A percentile compares a stretch with the other conserved stretches of the same genome.
phyloP scores from a whole-genome alignment of 108 stramenopile species.

The Fistulifera pelliculosa region DNA sequence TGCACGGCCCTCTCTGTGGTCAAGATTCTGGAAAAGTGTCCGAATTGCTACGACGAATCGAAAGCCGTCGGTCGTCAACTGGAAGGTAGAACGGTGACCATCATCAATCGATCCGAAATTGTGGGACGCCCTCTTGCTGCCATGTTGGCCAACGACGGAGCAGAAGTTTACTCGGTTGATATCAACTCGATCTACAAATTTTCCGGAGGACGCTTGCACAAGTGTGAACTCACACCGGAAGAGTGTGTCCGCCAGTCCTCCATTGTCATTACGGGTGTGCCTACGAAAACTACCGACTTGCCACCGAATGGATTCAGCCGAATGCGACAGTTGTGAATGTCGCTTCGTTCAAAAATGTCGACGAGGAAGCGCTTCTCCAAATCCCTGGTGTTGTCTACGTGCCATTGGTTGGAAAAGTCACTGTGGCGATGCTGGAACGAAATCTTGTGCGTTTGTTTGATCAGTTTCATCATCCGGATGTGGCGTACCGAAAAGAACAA shows the following conservation, averaged over 20 bases:
- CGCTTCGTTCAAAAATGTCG: slow-evolving; percentile 91
- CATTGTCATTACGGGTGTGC: slow-evolving; percentile 91
- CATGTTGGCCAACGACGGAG: slow-evolving; percentile 97
- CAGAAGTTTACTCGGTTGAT: slow-evolving; percentile 89
- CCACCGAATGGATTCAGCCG: slow-evolving; percentile 85
- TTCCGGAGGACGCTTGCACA: slow-evolving; percentile 50
- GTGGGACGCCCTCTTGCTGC: slow-evolving; percentile 94
- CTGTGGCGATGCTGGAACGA: slow-evolving; percentile 91
- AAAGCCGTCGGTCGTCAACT: slow-evolving; percentile 65
- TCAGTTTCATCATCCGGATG: slow-evolving; percentile 59
- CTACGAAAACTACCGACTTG: slow-evolving; percentile 85
- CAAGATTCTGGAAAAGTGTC: slow-evolving; percentile 85
- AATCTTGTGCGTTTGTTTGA: slow-evolving; percentile 89
- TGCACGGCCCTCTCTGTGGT: slow-evolving; percentile 91
- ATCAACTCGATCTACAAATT: slow-evolving; percentile 89
- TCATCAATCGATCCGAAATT: slow-evolving; percentile 94
- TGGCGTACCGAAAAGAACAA: neutral
- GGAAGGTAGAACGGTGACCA: slow-evolving; percentile 79
- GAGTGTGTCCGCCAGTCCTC: slow-evolving; percentile 79
- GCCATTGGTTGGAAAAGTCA: slow-evolving; percentile 94
- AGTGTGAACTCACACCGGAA: slow-evolving; percentile 76
- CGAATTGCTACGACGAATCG: slow-evolving; percentile 50
- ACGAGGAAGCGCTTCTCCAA: slow-evolving; percentile 80
- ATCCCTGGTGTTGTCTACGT: slow-evolving; percentile 86
- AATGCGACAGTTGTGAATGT: slow-evolving; percentile 95